phyloP scores from a whole-genome alignment of 228 moss, liverwort and hornwort genomes.

The Sphagnum magellanicum region DNA sequence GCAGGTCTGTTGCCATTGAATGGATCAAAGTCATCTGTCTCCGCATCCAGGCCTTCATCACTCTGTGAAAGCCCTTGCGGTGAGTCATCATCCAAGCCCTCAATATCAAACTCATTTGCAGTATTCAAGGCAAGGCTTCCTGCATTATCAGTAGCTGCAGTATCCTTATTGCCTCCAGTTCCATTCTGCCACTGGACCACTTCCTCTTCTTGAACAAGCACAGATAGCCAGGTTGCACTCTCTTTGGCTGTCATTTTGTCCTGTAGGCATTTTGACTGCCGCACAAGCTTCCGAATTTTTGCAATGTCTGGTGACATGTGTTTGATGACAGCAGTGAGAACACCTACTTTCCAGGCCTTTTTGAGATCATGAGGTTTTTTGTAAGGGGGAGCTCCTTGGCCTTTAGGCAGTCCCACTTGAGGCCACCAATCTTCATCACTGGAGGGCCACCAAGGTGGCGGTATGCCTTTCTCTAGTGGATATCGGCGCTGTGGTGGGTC shows the following conservation, averaged over 20 bases:
- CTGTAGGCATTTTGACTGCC: constrained; percentile 93
- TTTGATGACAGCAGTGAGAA: constrained; percentile 92
- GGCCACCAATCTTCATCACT: constrained; percentile 98
- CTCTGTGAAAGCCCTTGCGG: constrained; percentile 33
- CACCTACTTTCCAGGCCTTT: constrained; percentile 99
- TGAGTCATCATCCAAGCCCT: constrained; percentile 19
- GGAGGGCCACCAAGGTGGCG: constrained; percentile 98
- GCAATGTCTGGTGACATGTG: constrained; percentile 94
- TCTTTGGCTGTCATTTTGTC: constrained; percentile 99
- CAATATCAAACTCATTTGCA: constrained; percentile 86
- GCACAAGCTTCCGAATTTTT: constrained; percentile 89
- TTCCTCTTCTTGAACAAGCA: constrained; percentile 80
- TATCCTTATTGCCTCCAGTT: constrained; percentile 18
- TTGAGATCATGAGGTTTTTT: constrained; percentile 98
- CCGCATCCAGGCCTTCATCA: constrained; percentile 65
- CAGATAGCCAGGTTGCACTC: constrained; percentile 94
- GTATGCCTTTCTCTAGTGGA: constrained; percentile 77
- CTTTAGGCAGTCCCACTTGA: constrained; percentile 82
- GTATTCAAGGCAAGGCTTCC: constrained; percentile 37
- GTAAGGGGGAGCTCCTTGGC: constrained; percentile 83
- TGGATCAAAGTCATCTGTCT: constrained; percentile 78
- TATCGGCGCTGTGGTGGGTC: constrained; percentile 94
- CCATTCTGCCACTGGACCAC: constrained; percentile 63
- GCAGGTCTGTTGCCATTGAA: constrained; percentile 39
- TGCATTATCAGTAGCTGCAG: constrained; percentile 25